Evolutionary conservation across 2,329 filamentous ascomycete genomes (phyloP).

Genomic region (Ophiocordyceps polyrhachis-furcata): DNA sequence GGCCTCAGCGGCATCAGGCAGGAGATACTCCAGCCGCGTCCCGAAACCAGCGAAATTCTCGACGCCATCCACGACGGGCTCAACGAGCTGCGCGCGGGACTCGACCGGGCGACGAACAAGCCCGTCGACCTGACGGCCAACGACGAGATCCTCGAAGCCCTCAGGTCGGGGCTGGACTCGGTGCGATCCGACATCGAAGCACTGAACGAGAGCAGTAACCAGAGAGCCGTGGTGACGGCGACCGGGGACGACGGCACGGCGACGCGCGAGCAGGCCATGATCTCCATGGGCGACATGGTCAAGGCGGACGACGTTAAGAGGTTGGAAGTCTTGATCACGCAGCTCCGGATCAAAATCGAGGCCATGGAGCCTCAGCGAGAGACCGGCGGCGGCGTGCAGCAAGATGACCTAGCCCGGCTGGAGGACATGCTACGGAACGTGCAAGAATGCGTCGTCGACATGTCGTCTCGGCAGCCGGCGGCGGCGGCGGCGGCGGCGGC

Average conservation of each 20-base stretch:
- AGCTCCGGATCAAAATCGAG: conserved; percentile 73
- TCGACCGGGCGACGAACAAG: conserved; percentile 63
- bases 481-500: conserved; percentile 1
- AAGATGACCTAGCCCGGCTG: conserved; percentile 35
- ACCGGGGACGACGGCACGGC: conserved; percentile 12
- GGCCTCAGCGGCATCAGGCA: conserved; percentile 58
- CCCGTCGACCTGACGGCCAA: conserved; percentile 67
- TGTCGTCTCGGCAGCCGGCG: conserved; percentile 15
- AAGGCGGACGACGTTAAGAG: conserved; percentile 64
- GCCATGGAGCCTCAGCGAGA: conserved; percentile 15
- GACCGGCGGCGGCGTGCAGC: conserved; percentile 18
- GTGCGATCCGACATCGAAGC: conserved; percentile 63
- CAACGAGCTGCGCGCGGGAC: conserved; percentile 53
- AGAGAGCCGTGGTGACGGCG: conserved; percentile 37
- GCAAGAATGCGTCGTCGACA: conserved; percentile 25
- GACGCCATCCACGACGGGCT: conserved; percentile 82
- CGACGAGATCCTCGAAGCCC: conserved; percentile 74
- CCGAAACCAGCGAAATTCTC: conserved; percentile 70
- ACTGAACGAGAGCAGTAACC: conserved; percentile 41
- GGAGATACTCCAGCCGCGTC: conserved; percentile 49
- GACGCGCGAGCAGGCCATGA: conserved; percentile 8
- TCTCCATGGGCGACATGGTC: conserved; percentile 27
- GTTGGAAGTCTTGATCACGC: conserved; percentile 64
- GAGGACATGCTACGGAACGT: conserved; percentile 34
- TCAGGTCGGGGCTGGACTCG: conserved; percentile 63